Evolutionary conservation across 1,284 basidiomycete species (phyloP).

Genomic region (Puccinia horiana): DNA sequence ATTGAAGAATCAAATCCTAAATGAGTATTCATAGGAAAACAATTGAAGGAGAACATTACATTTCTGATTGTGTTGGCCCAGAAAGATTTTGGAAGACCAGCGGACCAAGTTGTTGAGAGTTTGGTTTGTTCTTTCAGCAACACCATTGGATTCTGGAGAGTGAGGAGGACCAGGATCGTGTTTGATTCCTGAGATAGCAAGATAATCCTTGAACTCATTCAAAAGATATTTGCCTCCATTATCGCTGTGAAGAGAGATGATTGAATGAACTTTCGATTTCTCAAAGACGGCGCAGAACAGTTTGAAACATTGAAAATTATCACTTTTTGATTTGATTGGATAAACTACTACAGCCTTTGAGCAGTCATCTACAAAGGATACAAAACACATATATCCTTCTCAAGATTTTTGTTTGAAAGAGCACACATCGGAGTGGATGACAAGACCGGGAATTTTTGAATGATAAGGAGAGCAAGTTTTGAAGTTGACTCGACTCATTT

Average conservation of each 20-base stretch:
- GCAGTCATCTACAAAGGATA: not conserved
- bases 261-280: conserved; percentile 51
- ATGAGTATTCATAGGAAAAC: not conserved
- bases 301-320: conserved; percentile 56
- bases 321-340: conserved; percentile 21
- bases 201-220: not conserved
- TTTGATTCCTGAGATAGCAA: not conserved
- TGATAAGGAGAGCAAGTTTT: not conserved
- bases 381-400: not conserved
- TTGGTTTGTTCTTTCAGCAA: conserved; percentile 13
- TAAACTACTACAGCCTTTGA: not conserved
- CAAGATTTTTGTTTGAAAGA: not conserved
- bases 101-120: not conserved
- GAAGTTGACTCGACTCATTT: not conserved
- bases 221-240: conserved; percentile 16
- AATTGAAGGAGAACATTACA: too few species aligned
- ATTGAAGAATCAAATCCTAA: not conserved
- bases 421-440: too few species aligned
- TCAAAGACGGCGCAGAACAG: conserved; percentile 56
- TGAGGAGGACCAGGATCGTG: conserved; percentile 25
- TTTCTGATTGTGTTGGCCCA: not conserved
- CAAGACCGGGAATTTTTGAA: not conserved
- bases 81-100: not conserved
- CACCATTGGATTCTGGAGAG: conserved; percentile 22
- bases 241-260: not conserved